These are phyloP conservation scores for Clavaria fumosa DNA, from an alignment of 768 basidiomycete species.

Conservation along the genomic window DNA sequence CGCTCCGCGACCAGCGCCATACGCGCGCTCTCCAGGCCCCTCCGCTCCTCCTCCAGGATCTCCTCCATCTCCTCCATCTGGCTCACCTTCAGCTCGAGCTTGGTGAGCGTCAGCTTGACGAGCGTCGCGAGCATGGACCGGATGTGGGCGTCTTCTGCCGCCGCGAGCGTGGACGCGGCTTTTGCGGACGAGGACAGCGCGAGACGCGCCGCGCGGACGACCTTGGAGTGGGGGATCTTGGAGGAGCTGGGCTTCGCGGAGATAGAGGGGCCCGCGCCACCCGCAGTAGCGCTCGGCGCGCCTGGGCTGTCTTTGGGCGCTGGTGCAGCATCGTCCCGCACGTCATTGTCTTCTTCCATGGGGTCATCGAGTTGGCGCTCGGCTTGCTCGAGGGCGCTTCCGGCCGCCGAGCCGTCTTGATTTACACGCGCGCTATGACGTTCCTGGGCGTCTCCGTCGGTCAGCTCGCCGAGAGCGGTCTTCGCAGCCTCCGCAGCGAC, in stretches of 20 bases:
- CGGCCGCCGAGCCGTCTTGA: conserved; percentile 17
- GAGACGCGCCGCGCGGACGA: conserved; percentile 68
- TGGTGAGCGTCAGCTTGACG: conserved; percentile 71
- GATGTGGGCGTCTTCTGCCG: conserved; percentile 72
- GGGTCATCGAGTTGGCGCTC: conserved; percentile 18
- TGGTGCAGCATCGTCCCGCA: conserved; percentile 14
- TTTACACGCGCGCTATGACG: conserved; percentile 17
- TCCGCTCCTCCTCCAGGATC: conserved; percentile 79
- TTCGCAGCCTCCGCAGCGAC: conserved; percentile 92
- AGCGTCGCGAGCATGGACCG: conserved; percentile 64
- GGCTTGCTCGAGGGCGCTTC: conserved; percentile 17
- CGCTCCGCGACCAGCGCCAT: conserved; percentile 72
- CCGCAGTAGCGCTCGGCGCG: conserved; percentile 13
- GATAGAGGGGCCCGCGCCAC: conserved; percentile 17
- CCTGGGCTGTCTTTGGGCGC: conserved; percentile 9
- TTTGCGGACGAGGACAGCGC: conserved; percentile 84
- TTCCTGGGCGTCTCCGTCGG: conserved; percentile 36
- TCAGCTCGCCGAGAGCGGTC: conserved; percentile 70
- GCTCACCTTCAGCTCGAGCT: conserved; percentile 87
- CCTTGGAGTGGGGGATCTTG: conserved; percentile 53
- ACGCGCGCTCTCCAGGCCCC: conserved; percentile 68
- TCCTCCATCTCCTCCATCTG: conserved; percentile 94
- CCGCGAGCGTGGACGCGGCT: conserved; percentile 66
- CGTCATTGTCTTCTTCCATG: conserved; percentile 30
- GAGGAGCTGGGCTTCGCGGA: conserved; percentile 19